Base-by-base conservation (phyloP, 768 basidiomycete genomes). In the Boletus barrowsii region DNA sequence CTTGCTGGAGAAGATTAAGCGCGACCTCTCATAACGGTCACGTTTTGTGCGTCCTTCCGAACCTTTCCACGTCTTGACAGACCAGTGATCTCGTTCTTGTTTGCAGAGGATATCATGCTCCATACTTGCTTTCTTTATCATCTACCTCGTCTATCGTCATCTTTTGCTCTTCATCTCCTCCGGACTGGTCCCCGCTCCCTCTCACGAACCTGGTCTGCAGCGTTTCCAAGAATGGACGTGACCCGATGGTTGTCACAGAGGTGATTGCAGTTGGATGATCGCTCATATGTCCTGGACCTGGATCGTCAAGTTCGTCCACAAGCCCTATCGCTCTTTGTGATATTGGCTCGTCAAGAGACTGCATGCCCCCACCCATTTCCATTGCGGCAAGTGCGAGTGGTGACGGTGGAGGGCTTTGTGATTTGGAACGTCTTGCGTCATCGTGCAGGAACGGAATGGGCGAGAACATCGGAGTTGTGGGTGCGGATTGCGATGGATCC, bases 381-480 rank as follows among this genome's bases (percentile, higher is more conserved):
- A 73, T 65, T 22, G 63, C 72, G 2, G 75, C 68, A 33, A 90
- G 76, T 18, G 77, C 70, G 40, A 90, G 70, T 9, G 90, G 88
- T 26, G 88, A 88, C 26, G 88, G 86, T 24, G 88, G 87, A 15
- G 88, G 90, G 62, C 87, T 91, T 54, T 79, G 85, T 20, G 88
- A 90, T 64, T 83, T 84, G 37, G 88, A 89, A 49, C 88, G 81
- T 52, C 90, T 81, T 18, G 88, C 86, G 68, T 92, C 90, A 47
- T 86, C 83, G 63, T 93, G 90, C 24, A 92, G 73, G 78, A 93
- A 93, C 7, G 91, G 83, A 55, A 93, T 93, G 5, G 91, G 91
- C 3, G 88, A 90, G 72, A 93, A 93, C 49, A 93, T 75, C 4
- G 91, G 91, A 11, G 91, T 93, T 43, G 82, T 76, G 1, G 91